Percentiles rank a stretch among this genome's conserved stretches.
Conservation (phyloP, 805 yeast species). For the Starmerella sirachaensis region DNA sequence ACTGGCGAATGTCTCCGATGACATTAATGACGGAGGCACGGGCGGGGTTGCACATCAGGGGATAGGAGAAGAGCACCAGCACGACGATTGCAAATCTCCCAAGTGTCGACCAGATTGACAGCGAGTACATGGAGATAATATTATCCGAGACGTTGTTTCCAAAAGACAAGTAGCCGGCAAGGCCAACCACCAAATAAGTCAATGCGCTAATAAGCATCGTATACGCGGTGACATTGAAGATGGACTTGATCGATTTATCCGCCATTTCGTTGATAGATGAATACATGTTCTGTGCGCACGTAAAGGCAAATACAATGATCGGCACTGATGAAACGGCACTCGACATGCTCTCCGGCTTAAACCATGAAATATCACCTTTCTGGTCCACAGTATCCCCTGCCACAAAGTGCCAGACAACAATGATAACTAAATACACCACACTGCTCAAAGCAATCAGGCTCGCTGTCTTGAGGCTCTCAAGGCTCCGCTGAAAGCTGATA, state of each 20-base stretch:
- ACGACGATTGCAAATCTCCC: constrained; percentile 74
- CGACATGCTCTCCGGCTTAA: constrained; percentile 35
- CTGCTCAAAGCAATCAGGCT: constrained; percentile 73
- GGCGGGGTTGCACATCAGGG: constrained; percentile 84
- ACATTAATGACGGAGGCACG: constrained; percentile 71
- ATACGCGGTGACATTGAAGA: constrained; percentile 37
- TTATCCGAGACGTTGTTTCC: constrained; percentile 73
- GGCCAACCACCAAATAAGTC: constrained; percentile 61
- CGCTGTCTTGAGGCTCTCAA: constrained; percentile 77
- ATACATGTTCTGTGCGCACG: constrained; percentile 94
- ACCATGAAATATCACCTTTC: constrained; percentile 40
- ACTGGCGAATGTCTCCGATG: constrained; percentile 31
- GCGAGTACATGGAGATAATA: constrained; percentile 65
- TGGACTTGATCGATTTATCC: constrained; percentile 38
- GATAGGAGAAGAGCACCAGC: constrained; percentile 72
- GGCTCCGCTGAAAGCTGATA: constrained; percentile 57
- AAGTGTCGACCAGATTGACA: constrained; percentile 50
- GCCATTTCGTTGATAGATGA: constrained; percentile 71
- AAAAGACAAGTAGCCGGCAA: constrained; percentile 74
- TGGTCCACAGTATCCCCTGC: constrained; percentile 41
- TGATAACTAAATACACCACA: constrained; percentile 59
- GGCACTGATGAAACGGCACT: constrained; percentile 64
- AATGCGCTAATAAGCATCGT: constrained; percentile 50
- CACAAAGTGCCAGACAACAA: constrained; percentile 63
- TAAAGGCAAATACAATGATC: constrained; percentile 86